Evolutionary conservation across 139 green algal species (phyloP).

Genomic region (Microglena sp.): DNA sequence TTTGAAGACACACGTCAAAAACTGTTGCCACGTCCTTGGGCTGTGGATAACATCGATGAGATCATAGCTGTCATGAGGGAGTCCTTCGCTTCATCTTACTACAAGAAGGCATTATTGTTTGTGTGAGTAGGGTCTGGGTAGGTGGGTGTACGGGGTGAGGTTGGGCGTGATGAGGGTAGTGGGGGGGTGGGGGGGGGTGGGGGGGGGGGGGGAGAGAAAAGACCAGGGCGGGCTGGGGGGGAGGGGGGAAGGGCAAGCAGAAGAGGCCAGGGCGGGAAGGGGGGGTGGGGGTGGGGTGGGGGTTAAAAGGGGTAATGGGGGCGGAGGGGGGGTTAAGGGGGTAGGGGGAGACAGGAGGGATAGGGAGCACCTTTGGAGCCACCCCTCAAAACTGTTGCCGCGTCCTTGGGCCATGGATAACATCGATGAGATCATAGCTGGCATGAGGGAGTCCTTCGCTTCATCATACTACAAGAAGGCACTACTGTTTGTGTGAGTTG

Average conservation of each 20-base stretch:
- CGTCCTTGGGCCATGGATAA: constrained; percentile 77
- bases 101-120: constrained; percentile 71
- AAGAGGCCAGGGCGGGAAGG: no score
- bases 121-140: constrained; percentile 64
- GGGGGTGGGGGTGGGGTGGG: not conserved
- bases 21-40: constrained; percentile 63
- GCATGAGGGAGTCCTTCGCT: not conserved
- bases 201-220: constrained; percentile 29
- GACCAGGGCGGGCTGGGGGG: not conserved
- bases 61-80: constrained; percentile 7
- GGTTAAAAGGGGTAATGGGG: not conserved
- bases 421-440: constrained; percentile 42
- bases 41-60: constrained; percentile 71
- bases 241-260: no score
- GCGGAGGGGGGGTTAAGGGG: not conserved
- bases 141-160: constrained; percentile 76
- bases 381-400: constrained; percentile 43
- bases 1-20: constrained; percentile 42
- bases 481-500: constrained; percentile 63
- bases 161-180: constrained; percentile 81
- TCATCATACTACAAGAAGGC: constrained; percentile 52
- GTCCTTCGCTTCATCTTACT: constrained; percentile 11
- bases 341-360: constrained; percentile 2
- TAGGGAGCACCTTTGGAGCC: constrained; percentile 24
- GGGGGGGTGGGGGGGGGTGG: constrained; percentile 62